These are phyloP conservation scores for Chloranthus sessilifolius DNA, from an alignment of 164 flowering plant genomes.

Conservation along the genomic window DNA sequence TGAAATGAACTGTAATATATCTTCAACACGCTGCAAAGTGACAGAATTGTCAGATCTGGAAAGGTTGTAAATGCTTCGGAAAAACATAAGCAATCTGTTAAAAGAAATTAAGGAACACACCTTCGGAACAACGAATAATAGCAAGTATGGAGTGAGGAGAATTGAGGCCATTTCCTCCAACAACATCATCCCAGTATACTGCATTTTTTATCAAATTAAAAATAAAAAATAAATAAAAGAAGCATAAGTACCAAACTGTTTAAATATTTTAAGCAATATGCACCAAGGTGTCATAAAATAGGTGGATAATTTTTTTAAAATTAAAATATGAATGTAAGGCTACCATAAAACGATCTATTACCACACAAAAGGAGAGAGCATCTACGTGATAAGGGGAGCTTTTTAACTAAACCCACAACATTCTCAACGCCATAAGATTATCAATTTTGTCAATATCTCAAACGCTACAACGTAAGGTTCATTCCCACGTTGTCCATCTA, in stretches of 20 bases:
- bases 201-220: constrained; percentile 19
- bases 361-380: no score
- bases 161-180: constrained; percentile 98
- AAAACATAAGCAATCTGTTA: neutral
- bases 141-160: constrained; percentile 86
- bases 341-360: no score
- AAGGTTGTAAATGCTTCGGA: neutral
- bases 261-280: neutral
- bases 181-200: constrained; percentile 96
- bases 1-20: constrained; percentile 81
- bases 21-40: constrained; percentile 82
- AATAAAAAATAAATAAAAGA: neutral
- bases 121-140: constrained; percentile 83
- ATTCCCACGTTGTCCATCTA: no score
- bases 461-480: no score
- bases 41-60: constrained; percentile 2
- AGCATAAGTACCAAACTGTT: constrained; percentile 4
- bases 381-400: no score
- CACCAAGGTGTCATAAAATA: no score
- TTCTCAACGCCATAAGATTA: no score
- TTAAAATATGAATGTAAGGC: no score
- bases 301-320: no score
- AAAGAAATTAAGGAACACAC: constrained; percentile 26
- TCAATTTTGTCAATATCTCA: no score
- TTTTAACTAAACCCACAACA: no score